Evolutionary conservation across 2,329 filamentous ascomycete species (phyloP).

Genomic region (Teratosphaeria nubilosa): DNA sequence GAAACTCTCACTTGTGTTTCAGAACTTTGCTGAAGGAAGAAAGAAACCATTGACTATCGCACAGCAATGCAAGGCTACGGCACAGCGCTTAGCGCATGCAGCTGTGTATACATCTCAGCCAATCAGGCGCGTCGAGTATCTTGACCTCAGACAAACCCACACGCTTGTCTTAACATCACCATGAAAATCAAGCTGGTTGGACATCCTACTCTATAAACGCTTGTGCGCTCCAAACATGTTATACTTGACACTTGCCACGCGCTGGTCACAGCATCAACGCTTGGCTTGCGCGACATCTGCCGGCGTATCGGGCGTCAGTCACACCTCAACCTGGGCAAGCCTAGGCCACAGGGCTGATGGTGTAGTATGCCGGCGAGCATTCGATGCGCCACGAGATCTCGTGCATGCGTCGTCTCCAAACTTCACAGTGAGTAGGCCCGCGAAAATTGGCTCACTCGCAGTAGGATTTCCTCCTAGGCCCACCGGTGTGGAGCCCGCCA

Average conservation of each 20-base stretch:
- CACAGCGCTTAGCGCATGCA: not conserved
- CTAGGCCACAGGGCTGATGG: constrained; percentile 1
- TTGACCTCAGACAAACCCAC: not conserved
- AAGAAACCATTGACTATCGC: not conserved
- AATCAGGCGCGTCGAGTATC: not conserved
- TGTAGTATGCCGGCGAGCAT: not conserved
- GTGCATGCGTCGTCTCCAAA: not conserved
- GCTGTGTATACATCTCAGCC: not conserved
- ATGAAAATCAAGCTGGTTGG: not conserved
- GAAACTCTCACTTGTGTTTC: not conserved
- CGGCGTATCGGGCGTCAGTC: constrained; percentile 3
- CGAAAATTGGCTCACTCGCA: not conserved
- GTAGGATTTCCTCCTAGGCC: not conserved
- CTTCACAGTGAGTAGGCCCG: not conserved
- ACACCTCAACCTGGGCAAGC: not conserved
- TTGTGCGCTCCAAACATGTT: not conserved
- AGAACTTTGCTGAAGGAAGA: not conserved
- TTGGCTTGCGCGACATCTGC: not conserved
- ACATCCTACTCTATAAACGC: not conserved
- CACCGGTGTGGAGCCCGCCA: not conserved
- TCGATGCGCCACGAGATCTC: not conserved
- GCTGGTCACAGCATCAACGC: not conserved
- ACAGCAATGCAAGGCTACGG: not conserved
- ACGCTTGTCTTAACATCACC: not conserved
- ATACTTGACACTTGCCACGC: not conserved